phyloP scores from a whole-genome alignment of 1,284 basidiomycete species.

The Pascua sp. region DNA sequence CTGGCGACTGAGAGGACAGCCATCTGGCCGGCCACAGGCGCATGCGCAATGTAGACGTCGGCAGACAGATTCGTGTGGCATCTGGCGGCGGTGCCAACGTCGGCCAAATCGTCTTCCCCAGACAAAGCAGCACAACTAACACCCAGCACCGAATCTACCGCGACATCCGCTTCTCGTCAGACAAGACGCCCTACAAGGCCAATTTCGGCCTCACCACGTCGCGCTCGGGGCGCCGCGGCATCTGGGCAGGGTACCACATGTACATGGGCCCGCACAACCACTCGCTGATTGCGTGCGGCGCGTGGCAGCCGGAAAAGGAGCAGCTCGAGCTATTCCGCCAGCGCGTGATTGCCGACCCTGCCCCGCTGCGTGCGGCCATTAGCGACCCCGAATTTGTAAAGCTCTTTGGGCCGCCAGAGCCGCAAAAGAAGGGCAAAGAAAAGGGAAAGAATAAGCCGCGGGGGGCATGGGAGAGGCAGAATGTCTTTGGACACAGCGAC shows the following conservation, averaged over 20 bases:
- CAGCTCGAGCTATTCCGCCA: constrained; percentile 69
- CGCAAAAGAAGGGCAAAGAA: constrained; percentile 58
- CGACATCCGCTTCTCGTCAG: constrained; percentile 68
- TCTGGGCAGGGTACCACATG: constrained; percentile 47
- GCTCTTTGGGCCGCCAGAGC: constrained; percentile 66
- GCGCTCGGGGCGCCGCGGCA: constrained; percentile 45
- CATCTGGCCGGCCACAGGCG: background rate
- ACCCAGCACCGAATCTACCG: constrained; percentile 51
- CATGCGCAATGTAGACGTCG: too few relatives aligned
- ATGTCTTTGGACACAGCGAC: constrained; percentile 74
- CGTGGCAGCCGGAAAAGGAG: constrained; percentile 77
- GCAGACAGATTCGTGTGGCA: too few relatives aligned
- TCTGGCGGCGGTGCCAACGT: too few relatives aligned
- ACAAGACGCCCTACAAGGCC: constrained; percentile 78
- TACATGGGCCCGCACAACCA: constrained; percentile 62
- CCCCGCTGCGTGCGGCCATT: constrained; percentile 64
- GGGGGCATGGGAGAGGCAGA: constrained; percentile 51
- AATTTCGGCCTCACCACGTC: constrained; percentile 54
- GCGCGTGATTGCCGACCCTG: constrained; percentile 63
- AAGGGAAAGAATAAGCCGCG: too few relatives aligned
- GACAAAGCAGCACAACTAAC: background rate
- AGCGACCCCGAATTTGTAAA: constrained; percentile 63
- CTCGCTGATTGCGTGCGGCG: constrained; percentile 71
- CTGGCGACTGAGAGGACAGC: background rate
- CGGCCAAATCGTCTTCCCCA: background rate